These are phyloP conservation scores for Kodamaea sagamina DNA, from an alignment of 805 yeast genomes.

Conservation along the genomic window DNA sequence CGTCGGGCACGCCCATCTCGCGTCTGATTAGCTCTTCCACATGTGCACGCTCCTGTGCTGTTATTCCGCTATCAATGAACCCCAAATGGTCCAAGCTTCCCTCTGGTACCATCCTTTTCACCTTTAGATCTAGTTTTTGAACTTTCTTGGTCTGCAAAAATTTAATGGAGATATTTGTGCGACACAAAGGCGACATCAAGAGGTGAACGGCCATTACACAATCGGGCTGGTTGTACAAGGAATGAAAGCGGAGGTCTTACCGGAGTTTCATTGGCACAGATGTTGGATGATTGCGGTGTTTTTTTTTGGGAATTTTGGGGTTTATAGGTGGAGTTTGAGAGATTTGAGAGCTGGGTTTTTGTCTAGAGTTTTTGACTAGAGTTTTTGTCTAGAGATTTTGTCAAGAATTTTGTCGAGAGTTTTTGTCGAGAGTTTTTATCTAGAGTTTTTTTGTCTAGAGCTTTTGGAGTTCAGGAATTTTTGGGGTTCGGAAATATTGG, in stretches of 20 bases:
- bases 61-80: constrained; percentile 4
- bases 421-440: no score
- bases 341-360: no score
- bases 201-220: constrained; percentile 1
- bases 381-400: no score
- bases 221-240: neutral
- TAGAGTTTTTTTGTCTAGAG: no score
- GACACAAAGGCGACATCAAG: neutral
- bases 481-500: no score
- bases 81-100: constrained; percentile 9
- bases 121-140: neutral
- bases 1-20: constrained; percentile 21
- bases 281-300: no score
- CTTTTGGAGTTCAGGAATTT: no score
- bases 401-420: no score
- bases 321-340: neutral
- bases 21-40: constrained; percentile 36
- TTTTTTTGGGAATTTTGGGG: neutral
- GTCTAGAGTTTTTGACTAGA: no score
- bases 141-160: neutral
- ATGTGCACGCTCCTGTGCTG: constrained; percentile 31
- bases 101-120: neutral
- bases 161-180: neutral
- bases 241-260: neutral
- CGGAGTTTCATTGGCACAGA: no score